A percentile compares a stretch with the other conserved stretches of the same genome.
phyloP scores from a whole-genome alignment of 495 filamentous ascomycete genomes.

The Cairneyella variabilis region DNA sequence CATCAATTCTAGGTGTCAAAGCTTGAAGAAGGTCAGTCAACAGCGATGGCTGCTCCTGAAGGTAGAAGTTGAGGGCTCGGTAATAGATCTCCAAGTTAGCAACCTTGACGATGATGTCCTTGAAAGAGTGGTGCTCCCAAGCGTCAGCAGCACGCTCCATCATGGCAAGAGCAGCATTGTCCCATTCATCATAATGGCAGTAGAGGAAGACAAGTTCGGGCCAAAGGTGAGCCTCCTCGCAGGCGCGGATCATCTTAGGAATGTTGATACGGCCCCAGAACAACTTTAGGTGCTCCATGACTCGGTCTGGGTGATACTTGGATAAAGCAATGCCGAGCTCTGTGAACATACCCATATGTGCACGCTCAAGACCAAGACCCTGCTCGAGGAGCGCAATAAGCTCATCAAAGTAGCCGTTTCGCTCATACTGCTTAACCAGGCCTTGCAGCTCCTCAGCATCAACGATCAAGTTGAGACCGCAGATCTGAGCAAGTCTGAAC shows the following conservation, averaged over 20 bases:
- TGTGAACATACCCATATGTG: conserved; percentile 89
- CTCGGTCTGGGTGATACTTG: conserved; percentile 92
- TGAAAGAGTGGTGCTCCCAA: conserved; percentile 99
- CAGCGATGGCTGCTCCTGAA: conserved; percentile 92
- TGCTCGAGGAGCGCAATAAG: conserved; percentile 92
- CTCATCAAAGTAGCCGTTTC: conserved; percentile 97
- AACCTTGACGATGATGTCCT: conserved; percentile 97
- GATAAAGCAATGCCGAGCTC: conserved; percentile 91
- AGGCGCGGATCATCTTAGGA: conserved; percentile 93
- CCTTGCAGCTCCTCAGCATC: conserved; percentile 95
- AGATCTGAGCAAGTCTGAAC: conserved; percentile 98
- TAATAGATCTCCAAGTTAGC: conserved; percentile 99
- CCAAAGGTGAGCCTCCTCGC: conserved; percentile 95
- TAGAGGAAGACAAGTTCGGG: conserved; percentile 98
- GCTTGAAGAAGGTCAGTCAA: conserved; percentile 93
- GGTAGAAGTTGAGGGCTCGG: conserved; percentile 94
- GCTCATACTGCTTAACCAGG: conserved; percentile 94
- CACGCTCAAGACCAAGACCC: conserved; percentile 70
- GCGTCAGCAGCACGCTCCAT: conserved; percentile 98
- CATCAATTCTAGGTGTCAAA: conserved; percentile 89
- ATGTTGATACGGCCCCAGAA: conserved; percentile 99
- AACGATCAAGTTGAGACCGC: conserved; percentile 96
- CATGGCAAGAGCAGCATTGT: conserved; percentile 97
- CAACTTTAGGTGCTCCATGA: conserved; percentile 98
- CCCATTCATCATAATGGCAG: conserved; percentile 98